Evolutionary conservation across 139 green algal genomes (phyloP), one percentile per base, ranked within the genome.

Genomic region (Tetradesmus obliquus): DNA sequence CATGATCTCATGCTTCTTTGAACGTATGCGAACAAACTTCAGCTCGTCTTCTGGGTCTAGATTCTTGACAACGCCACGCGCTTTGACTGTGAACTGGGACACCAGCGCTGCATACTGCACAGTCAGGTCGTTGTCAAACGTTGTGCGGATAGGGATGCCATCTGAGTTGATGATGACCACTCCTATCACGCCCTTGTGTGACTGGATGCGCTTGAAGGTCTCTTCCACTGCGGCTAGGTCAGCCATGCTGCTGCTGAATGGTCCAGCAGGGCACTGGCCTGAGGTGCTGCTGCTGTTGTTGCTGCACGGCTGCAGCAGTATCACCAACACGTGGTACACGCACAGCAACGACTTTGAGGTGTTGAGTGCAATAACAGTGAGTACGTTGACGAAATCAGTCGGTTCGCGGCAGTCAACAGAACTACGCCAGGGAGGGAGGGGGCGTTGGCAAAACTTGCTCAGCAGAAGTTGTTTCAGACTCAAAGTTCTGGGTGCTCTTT

Each of bases 1-100:
- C 92, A 99, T 96, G 86, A 99, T 97, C 90, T 99, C 97, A 91
- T 98, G 96, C 90, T 97, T 96, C 79, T 97, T 97, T 53, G 93
- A 97, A 3, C 97, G 93, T 72, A 99, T 94, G 79, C 97, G 93
- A 22, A 99, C 82, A 88, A 97, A 97, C 74, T 97, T 94, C n/a
- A 99, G 91, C 87, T 99, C 97, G 84, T 99, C 97, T 17, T 97
- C 94, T 19, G 93, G 87, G 66, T 99, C 96, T 55, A 99, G 91
- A 90, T 97, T 95, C 55, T 95, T 95, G 20, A 99, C 96, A 9
- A 94, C 93, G 7, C 91, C 93, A 1, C 97, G 91, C 19, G 97
- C 95, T 92, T 98, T 98, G 53, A 93, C 86, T n/a, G 95, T 95
- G 51, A 99, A 96, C 55, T 94, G 92, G n/a, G 93, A 95, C 1